Conservation (phyloP, 2,329 filamentous ascomycete species). For the Colletotrichum sp. region DNA sequence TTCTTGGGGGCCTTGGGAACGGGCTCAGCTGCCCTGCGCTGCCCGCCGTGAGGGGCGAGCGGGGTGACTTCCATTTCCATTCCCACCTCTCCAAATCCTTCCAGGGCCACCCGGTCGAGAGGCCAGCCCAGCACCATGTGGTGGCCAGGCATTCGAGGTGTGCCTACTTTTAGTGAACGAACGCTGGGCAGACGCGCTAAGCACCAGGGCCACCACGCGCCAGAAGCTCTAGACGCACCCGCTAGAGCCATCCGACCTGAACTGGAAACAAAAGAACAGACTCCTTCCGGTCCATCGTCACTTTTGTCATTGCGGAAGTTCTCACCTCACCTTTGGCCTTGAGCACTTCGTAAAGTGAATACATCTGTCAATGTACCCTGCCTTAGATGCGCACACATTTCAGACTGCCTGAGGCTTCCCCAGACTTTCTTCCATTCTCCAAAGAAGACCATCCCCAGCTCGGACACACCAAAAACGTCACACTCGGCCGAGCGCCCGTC, state of each 20-base stretch:
- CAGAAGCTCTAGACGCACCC: background rate
- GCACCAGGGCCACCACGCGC: background rate
- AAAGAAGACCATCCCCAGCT: background rate
- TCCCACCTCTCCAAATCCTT: background rate
- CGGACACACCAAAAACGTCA: background rate
- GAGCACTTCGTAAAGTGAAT: background rate
- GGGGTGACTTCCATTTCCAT: background rate
- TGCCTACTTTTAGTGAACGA: background rate
- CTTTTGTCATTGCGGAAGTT: background rate
- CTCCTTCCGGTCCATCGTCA: background rate
- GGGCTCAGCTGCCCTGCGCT: background rate
- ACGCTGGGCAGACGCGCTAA: background rate
- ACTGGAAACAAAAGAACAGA: slow-evolving; percentile 16
- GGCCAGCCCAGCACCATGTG: background rate
- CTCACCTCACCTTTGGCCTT: background rate
- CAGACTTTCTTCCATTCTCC: background rate
- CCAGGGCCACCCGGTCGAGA: background rate
- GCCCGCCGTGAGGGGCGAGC: background rate
- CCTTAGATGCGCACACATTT: background rate
- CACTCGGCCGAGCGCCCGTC: background rate
- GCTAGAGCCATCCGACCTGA: slow-evolving; percentile 8
- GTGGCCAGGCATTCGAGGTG: background rate
- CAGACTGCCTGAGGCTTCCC: background rate
- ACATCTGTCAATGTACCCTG: background rate
- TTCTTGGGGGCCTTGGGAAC: background rate